phyloP scores from a whole-genome alignment of 176 grass and related monocot species.

The Elaeis guineensis region DNA sequence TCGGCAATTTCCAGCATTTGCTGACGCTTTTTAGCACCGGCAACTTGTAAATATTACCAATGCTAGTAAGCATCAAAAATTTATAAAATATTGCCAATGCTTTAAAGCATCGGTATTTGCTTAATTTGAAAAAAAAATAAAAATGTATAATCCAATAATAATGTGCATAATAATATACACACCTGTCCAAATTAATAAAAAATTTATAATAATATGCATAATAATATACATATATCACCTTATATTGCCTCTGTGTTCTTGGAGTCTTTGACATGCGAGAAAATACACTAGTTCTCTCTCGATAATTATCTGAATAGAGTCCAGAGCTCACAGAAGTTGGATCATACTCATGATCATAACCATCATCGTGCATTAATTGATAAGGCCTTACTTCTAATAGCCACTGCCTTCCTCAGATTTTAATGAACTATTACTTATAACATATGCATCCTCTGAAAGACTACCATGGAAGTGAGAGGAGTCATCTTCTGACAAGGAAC shows the following conservation, averaged over 20 bases:
- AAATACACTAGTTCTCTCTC: constrained; percentile 41
- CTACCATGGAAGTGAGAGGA: too few species aligned
- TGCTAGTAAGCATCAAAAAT: too few species aligned
- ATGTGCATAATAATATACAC: too few species aligned
- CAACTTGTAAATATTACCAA: too few species aligned
- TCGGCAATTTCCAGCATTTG: too few species aligned
- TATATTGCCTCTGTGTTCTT: constrained; percentile 7
- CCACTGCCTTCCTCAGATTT: constrained; percentile 26
- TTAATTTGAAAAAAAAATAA: too few species aligned
- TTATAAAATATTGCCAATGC: too few species aligned
- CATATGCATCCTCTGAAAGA: constrained; percentile 25
- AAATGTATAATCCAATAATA: too few species aligned
- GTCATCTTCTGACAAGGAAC: constrained; percentile 30
- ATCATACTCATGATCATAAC: constrained; percentile 22
- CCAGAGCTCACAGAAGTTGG: constrained; percentile 20
- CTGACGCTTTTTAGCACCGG: too few species aligned
- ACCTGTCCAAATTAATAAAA: too few species aligned
- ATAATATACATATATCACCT: constrained; percentile 16
- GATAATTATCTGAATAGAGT: constrained; percentile 33
- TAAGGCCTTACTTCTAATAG: constrained; percentile 24
- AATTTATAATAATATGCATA: too few species aligned
- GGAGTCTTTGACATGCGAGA: constrained; percentile 22
- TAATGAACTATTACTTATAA: constrained; percentile 22
- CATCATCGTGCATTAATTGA: constrained; percentile 5
- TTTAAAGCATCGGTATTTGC: too few species aligned